Base-by-base conservation (phyloP, 1,284 basidiomycete genomes). In the Heterobasidion irregulare region DNA sequence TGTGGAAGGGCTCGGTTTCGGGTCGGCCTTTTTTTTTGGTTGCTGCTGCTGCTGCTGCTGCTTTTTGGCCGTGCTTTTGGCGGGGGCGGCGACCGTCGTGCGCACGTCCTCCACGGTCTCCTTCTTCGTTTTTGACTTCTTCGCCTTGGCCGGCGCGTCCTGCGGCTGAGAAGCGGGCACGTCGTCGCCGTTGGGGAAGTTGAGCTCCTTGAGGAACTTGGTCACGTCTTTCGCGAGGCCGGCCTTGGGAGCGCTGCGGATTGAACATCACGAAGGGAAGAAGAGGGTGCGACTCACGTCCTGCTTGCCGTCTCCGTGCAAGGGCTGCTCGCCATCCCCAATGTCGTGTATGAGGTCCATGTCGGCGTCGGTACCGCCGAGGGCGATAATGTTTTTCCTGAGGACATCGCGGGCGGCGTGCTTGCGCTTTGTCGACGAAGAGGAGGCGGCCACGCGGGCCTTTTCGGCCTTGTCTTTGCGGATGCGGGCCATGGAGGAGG, bases 141-240 rank as follows among this genome's bases (percentile, higher is more conserved):
- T 8, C 8, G 19, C 2, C 16, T 47, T 44, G 9, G 6, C 26
- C 19, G 50, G 15, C 9, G 34, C 26, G 10, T 26, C 26, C 26
- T 3, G 26, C 26, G 26, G 26, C 26, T 26, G 26, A 26, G 26
- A 26, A 26, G 26, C 26, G 47, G 2, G 58, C 56, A 7, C 63
- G 62, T 10, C 62, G 6, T 60, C 60, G 16, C 63, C 65, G 51
- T 82, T 74, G n/a, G 50, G 10, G 41, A 50, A 33, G 59, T 82
- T 77, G 43, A 86, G 69, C 1, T 69, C 75, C 61, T 80, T 78
- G 63, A 86, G 71, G 65, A 86, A 83, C 51, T 77, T 75, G 2
- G 79, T 74, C 15, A 88, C 71, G 59, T 83, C 84, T 38, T 75
- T 75, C 46, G 75, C 70, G 13, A 85, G 71, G 33, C n/a, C 35